Evolutionary conservation across 305 asterid species (phyloP).

Genomic region (Fraxinus greggii): DNA sequence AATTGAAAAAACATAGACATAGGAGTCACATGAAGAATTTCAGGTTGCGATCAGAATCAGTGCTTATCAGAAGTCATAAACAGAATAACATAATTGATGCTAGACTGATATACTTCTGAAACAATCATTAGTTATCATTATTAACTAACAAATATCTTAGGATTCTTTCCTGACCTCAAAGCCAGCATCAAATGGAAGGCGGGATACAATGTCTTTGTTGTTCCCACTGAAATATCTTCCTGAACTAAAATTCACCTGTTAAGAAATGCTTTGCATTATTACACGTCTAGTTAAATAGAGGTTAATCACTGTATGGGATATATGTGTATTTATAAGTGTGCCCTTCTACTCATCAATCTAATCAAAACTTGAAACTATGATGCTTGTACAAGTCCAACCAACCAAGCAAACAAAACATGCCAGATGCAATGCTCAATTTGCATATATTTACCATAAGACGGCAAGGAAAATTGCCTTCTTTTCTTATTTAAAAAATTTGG

Average conservation of each 20-base stretch:
- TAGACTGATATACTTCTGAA: slow-evolving; percentile 4
- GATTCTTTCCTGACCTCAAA: slow-evolving; percentile 63
- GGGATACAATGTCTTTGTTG: slow-evolving; percentile 52
- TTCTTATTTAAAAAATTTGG: not conserved
- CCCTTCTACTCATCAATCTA: not conserved
- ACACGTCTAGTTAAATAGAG: slow-evolving; percentile 14
- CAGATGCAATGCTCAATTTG: not conserved
- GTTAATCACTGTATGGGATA: not conserved
- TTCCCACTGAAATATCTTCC: slow-evolving; percentile 85
- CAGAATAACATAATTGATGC: not conserved
- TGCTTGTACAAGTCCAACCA: slow-evolving; percentile 21
- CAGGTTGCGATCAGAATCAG: not conserved
- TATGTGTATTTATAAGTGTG: not conserved
- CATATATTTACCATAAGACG: not conserved
- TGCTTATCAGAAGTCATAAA: not conserved
- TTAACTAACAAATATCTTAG: slow-evolving; percentile 5
- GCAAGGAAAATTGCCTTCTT: not conserved
- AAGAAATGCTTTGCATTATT: slow-evolving; percentile 25
- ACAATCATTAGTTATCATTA: not conserved
- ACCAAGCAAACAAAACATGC: slow-evolving; percentile 9
- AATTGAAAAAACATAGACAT: not conserved
- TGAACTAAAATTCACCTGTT: slow-evolving; percentile 94
- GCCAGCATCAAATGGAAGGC: slow-evolving; percentile 96
- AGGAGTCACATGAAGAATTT: slow-evolving; percentile 7
- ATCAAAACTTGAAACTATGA: slow-evolving; percentile 13